A percentile compares a stretch with the other conserved stretches of the same genome.
Evolutionary conservation across 768 basidiomycete species (phyloP).

Genomic region (Arthromyces matolae): DNA sequence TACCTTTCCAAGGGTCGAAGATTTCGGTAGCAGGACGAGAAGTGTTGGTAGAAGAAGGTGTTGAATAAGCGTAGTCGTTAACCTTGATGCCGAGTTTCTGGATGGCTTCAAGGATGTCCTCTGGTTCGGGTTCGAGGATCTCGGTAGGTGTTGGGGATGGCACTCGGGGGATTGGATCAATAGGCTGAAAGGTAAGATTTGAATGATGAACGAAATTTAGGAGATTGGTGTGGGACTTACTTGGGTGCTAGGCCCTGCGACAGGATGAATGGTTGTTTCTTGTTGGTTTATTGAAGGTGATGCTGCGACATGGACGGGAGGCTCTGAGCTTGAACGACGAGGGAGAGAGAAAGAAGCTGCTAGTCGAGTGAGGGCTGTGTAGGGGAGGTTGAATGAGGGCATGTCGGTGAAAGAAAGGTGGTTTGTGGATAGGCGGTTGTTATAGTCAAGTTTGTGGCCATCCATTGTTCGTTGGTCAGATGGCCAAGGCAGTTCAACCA

Average conservation of each 20-base stretch:
- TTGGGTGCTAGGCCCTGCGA: constrained; percentile 5
- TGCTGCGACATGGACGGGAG: background rate
- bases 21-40: constrained; percentile 27
- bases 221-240: constrained; percentile 2
- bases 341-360: constrained; percentile 9
- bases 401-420: constrained; percentile 12
- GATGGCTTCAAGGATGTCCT: constrained; percentile 27
- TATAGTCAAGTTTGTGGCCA: constrained; percentile 8
- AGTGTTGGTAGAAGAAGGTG: background rate
- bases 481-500: constrained; percentile 15
- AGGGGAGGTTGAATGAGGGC: constrained; percentile 12
- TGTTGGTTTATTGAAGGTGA: background rate
- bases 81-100: constrained; percentile 34
- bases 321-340: constrained; percentile 15
- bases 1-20: constrained; percentile 35
- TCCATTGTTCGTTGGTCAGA: constrained; percentile 19
- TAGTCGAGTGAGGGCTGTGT: constrained; percentile 2
- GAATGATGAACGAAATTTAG: background rate
- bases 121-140: constrained; percentile 33
- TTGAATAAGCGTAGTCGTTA: constrained; percentile 36
- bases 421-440: background rate
- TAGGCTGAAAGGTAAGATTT: background rate
- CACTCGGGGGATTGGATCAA: constrained; percentile 11
- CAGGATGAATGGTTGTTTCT: background rate
- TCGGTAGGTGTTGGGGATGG: constrained; percentile 36